Evolutionary conservation across 495 filamentous ascomycete genomes (phyloP), one percentile per base, ranked within the genome.

Genomic region (Talaromyces stipitatus): DNA sequence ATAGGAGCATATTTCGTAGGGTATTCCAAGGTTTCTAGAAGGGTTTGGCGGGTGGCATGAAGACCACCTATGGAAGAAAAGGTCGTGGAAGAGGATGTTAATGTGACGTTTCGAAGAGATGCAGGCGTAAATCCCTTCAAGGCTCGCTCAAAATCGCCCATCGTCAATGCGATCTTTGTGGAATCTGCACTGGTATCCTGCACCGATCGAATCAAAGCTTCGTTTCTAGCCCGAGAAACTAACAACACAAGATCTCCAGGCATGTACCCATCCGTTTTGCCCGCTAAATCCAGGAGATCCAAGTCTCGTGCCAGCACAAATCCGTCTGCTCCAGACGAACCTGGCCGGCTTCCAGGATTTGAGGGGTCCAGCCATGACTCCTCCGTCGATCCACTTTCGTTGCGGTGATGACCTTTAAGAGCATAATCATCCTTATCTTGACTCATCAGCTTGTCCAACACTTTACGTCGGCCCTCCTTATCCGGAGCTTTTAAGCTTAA

Each of bases 1-100:
- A 98, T 97, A 2, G 94, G 94, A 0, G 95, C 95, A 69, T 98
- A 98, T 58, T 91, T 96, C 11, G 94, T 98, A 0, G 94, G 94
- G 65, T 97, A 98, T 71, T 97, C 89, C 3, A 98, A 77, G 0
- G 94, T 98, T 72, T 98, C 95, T 9, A 98, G 75, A 22, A 98
- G 80, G 54, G 85, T 91, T 58, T 89, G 82, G 4, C 94, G 87
- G 2, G 94, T 97, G 59, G 87, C 82, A 16, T 83, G 82, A 10
- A 98, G 76, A 11, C 94, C 94, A 48, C 94, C 94, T 57, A 98
- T 97, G 2, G 90, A 90, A 53, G 84, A 82, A 65, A 96, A 98
- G 9, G 87, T 90, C 0, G 88, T 94, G 1, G 86, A 91, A 4
- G 89, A 92, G 14, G 86, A 86, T 56, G 97, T 95, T 1, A 98